Conservation (phyloP, 2,329 filamentous ascomycete species). For the Colletotrichum shisoi region DNA sequence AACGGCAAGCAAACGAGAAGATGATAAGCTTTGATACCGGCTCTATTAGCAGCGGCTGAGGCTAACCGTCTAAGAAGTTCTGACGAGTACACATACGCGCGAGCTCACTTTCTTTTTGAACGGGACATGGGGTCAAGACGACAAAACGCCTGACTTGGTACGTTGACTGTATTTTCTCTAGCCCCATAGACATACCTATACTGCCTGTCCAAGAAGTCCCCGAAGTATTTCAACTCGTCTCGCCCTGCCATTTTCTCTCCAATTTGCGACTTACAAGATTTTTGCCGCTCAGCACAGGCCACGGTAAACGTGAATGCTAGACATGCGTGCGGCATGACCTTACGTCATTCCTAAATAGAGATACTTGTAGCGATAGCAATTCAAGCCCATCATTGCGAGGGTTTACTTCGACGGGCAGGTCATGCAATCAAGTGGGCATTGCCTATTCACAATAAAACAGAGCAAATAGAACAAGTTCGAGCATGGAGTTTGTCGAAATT, state of each 20-base stretch:
- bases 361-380: neutral
- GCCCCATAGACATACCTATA: constrained; percentile 14
- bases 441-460: neutral
- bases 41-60: constrained; percentile 41
- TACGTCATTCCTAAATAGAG: neutral
- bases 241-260: neutral
- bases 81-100: constrained; percentile 11
- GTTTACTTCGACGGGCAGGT: neutral
- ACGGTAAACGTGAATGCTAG: neutral
- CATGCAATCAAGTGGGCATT: neutral
- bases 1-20: constrained; percentile 41
- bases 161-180: constrained; percentile 19
- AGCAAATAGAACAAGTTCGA: no score
- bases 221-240: neutral
- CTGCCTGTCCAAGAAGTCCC: neutral
- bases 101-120: constrained; percentile 3
- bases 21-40: constrained; percentile 47
- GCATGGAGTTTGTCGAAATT: neutral
- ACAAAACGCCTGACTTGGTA: constrained; percentile 22
- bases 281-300: neutral
- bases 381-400: neutral
- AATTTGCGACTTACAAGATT: neutral
- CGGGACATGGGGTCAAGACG: constrained; percentile 1
- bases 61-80: constrained; percentile 47
- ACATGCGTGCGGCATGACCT: neutral